Evolutionary conservation across 805 yeast species (phyloP).

Genomic region (Candida gorgasii): DNA sequence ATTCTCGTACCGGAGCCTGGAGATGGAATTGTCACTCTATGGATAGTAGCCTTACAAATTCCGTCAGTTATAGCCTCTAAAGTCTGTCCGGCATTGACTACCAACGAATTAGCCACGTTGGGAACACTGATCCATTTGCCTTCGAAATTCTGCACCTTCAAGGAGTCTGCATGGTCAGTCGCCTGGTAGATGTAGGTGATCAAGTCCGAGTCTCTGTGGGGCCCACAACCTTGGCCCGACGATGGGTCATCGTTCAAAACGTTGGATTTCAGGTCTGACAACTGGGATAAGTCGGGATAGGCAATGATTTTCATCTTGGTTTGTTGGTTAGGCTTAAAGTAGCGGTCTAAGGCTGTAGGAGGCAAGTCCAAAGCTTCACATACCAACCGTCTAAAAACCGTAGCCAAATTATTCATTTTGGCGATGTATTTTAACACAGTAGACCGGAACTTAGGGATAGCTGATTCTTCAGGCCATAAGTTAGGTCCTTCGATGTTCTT

Average conservation of each 20-base stretch:
- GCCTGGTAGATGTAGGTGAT: slow-evolving; percentile 63
- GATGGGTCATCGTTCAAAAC: slow-evolving; percentile 30
- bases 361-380: slow-evolving; percentile 58
- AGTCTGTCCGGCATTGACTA: slow-evolving; percentile 62
- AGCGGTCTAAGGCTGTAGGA: slow-evolving; percentile 44
- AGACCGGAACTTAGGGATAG: slow-evolving; percentile 45
- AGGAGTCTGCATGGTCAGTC: slow-evolving; percentile 45
- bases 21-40: slow-evolving; percentile 49
- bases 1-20: slow-evolving; percentile 41
- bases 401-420: slow-evolving; percentile 47
- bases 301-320: slow-evolving; percentile 55
- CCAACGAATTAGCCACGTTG: slow-evolving; percentile 48
- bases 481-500: slow-evolving; percentile 59
- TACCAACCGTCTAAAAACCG: slow-evolving; percentile 45
- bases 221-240: slow-evolving; percentile 56
- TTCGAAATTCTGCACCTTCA: slow-evolving; percentile 55
- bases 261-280: slow-evolving; percentile 19
- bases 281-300: slow-evolving; percentile 48
- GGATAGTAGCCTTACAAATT: slow-evolving; percentile 60
- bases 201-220: slow-evolving; percentile 67
- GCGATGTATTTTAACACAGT: slow-evolving; percentile 43
- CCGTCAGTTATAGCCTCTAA: slow-evolving; percentile 61
- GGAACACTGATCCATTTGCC: slow-evolving; percentile 60
- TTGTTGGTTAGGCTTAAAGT: slow-evolving; percentile 53
- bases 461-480: slow-evolving; percentile 47